Evolutionary conservation across 1,139 yeast species (phyloP).

Genomic region (Tardiomyces blankii): DNA sequence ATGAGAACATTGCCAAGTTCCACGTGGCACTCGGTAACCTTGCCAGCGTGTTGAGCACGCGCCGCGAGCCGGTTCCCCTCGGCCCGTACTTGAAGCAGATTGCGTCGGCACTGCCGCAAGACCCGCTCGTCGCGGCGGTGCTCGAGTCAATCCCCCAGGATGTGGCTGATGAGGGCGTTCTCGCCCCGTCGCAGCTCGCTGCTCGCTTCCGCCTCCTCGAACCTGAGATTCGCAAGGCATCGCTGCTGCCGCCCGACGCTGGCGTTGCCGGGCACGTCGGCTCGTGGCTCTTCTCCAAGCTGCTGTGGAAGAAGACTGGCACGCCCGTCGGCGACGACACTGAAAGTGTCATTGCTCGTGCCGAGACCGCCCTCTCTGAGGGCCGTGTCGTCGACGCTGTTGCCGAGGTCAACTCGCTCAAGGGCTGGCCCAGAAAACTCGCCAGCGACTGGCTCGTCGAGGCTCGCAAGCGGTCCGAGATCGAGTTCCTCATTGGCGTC

Average conservation of each 20-base stretch:
- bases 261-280: conserved; percentile 89
- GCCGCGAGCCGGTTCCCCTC: conserved; percentile 24
- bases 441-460: conserved; percentile 88
- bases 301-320: conserved; percentile 56
- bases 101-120: conserved; percentile 34
- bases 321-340: conserved; percentile 70
- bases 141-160: conserved; percentile 36
- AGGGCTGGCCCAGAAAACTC: conserved; percentile 88
- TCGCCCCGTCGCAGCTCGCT: conserved; percentile 37
- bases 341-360: conserved; percentile 82
- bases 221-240: conserved; percentile 82
- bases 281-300: conserved; percentile 63
- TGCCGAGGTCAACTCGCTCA: conserved; percentile 79
- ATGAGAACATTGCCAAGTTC: conserved; percentile 45
- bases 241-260: conserved; percentile 87
- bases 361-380: conserved; percentile 61
- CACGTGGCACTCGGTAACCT: conserved; percentile 46
- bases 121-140: conserved; percentile 36
- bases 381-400: conserved; percentile 83
- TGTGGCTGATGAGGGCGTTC: conserved; percentile 44
- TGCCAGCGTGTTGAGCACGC: conserved; percentile 12
- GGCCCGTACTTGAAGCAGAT: conserved; percentile 27
- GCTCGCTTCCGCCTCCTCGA: conserved; percentile 68
- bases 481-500: conserved; percentile 63
- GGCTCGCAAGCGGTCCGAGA: conserved; percentile 81